Base-by-base conservation (phyloP, 139 green algal species). In the Chlamydomonas eustigma region DNA sequence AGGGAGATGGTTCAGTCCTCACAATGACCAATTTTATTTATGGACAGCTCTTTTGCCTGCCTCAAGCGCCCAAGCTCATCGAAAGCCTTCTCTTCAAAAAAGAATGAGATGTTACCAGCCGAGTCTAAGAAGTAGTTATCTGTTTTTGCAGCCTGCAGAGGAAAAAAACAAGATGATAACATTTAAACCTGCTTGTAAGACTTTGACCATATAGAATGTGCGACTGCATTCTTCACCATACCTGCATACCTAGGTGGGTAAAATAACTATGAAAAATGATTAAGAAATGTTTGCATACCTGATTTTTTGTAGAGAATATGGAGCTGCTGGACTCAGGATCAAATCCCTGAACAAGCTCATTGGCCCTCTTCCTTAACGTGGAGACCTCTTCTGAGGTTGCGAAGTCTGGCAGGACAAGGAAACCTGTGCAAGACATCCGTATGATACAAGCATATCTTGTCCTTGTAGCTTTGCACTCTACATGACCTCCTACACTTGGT, bases 21-120 rank as follows among this genome's bases (percentile, higher is more conserved):
- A n/a, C 36, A 12, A 71, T 97, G 93, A 0, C 92, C 93, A 64
- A 97, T 91, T 76, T 98, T 98, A 86, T 98, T 98, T 50, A 98
- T 92, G 24, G 85, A 84, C 24, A 88, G 75, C 8, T 67, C 74
- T 33, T 82, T 82, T 68, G 77, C 4, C 34, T 82, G 77, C 1
- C 39, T 71, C 69, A 84, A 58, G 24, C 58, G 38, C 24, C 79
- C 79, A 1, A 86, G 30, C 2, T 87, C 84, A 37, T 93, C 89
- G 58, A 96, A 91, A 1, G 93, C 94, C 64, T 91, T 87, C 80
- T 97, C 94, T 80, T 94, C 89, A 37, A 92, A 92, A 80, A 94
- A 94, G 64, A 86, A 90, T 33, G 50, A 77, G 25, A 93, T 71
- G 63, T 85, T 87, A 51, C 50, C 81, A 44, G 84, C 91, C 22